Conservation (phyloP, 352 stramenopile species). For the Phytophthora aleatoria region DNA sequence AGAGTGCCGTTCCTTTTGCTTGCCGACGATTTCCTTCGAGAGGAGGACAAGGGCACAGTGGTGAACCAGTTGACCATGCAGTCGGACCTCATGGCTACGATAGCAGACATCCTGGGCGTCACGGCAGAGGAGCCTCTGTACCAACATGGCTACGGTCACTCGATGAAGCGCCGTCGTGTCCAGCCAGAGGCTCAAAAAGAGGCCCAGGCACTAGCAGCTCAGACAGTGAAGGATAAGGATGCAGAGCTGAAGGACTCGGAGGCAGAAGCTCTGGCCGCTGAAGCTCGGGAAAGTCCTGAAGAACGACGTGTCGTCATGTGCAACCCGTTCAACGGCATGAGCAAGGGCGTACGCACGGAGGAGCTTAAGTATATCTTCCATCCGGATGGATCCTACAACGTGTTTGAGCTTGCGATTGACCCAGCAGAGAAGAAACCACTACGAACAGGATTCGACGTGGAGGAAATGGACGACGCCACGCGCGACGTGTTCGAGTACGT, state of each 20-base stretch:
- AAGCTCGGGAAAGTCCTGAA: slow-evolving; percentile 25
- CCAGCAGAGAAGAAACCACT: slow-evolving; percentile 56
- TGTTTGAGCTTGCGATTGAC: slow-evolving; percentile 60
- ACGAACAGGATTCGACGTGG: slow-evolving; percentile 60
- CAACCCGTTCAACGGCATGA: slow-evolving; percentile 77
- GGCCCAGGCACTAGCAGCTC: slow-evolving; percentile 15
- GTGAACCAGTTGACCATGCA: slow-evolving; percentile 74
- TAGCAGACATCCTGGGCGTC: slow-evolving; percentile 68
- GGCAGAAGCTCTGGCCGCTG: slow-evolving; percentile 15
- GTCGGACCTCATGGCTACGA: slow-evolving; percentile 74
- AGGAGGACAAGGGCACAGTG: slow-evolving; percentile 46
- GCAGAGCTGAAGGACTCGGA: slow-evolving; percentile 16
- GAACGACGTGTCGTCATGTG: slow-evolving; percentile 65
- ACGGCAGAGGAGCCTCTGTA: slow-evolving; percentile 51
- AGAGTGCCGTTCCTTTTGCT: slow-evolving; percentile 70
- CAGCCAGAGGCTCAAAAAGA: slow-evolving; percentile 25
- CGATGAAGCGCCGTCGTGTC: slow-evolving; percentile 60
- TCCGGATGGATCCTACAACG: slow-evolving; percentile 64
- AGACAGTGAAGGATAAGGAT: slow-evolving; percentile 22
- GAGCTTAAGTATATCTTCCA: slow-evolving; percentile 80
- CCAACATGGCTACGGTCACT: slow-evolving; percentile 73
- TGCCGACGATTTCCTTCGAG: slow-evolving; percentile 62
- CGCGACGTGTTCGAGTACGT: slow-evolving; percentile 55
- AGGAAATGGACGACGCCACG: slow-evolving; percentile 59
- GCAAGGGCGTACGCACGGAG: slow-evolving; percentile 66